Conservation (phyloP, 2,329 filamentous ascomycete species). For the Ophioceras dolichostomum region DNA sequence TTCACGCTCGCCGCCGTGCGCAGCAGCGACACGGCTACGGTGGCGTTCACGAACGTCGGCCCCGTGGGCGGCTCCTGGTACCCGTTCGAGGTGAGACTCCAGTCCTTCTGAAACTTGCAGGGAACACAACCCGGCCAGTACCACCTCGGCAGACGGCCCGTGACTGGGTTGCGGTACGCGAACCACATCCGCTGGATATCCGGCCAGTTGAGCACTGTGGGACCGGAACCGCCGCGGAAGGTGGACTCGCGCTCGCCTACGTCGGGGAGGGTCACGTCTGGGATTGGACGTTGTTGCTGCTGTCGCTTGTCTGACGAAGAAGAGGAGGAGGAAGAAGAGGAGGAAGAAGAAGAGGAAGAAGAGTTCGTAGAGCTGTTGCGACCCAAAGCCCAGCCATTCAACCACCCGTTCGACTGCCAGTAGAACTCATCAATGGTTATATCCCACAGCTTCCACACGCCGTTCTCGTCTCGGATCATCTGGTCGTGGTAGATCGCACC, state of each 20-base stretch:
- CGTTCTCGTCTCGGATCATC: constrained; percentile 7
- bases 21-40: background rate
- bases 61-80: constrained; percentile 8
- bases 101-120: constrained; percentile 5
- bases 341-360: background rate
- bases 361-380: background rate
- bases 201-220: constrained; percentile 6
- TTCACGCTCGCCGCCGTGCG: background rate
- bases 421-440: constrained; percentile 10
- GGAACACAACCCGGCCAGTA: constrained; percentile 9
- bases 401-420: constrained; percentile 6
- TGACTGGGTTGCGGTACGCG: constrained; percentile 7
- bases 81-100: constrained; percentile 4
- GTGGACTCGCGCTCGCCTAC: constrained; percentile 8
- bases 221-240: constrained; percentile 6
- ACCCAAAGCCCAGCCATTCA: constrained; percentile 2
- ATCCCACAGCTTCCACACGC: constrained; percentile 7
- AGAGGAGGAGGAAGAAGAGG: background rate
- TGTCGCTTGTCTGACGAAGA: background rate
- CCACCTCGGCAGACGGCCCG: constrained; percentile 5
- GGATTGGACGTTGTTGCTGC: constrained; percentile 1
- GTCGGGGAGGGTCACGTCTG: constrained; percentile 6
- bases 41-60: constrained; percentile 1
- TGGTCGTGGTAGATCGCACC: constrained; percentile 9
- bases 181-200: constrained; percentile 10